These are phyloP conservation scores for Colletotrichum gigasporum DNA, from an alignment of 2,329 filamentous ascomycete species.

Conservation along the genomic window DNA sequence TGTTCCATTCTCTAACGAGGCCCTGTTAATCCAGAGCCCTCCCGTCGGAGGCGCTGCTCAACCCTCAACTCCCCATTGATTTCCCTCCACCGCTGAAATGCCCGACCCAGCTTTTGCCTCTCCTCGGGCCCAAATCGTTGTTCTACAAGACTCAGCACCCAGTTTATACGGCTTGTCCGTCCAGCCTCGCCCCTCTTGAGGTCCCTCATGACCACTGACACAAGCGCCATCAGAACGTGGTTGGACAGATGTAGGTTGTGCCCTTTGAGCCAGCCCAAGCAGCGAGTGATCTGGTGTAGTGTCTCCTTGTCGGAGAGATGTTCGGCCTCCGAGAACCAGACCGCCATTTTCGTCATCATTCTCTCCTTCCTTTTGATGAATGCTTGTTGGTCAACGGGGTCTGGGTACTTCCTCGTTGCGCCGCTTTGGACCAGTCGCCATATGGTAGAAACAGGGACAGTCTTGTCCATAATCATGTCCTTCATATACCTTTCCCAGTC, in stretches of 20 bases:
- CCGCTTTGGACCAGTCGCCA: conserved; percentile 41
- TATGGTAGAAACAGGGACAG: conserved; percentile 34
- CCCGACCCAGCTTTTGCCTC: conserved; percentile 17
- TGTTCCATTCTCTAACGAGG: conserved; percentile 10
- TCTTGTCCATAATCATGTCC: conserved; percentile 43
- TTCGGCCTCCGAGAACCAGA: conserved; percentile 40
- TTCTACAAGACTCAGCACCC: conserved; percentile 40
- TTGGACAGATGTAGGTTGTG: conserved; percentile 34
- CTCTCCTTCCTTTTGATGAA: conserved; percentile 34
- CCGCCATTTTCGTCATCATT: conserved; percentile 42
- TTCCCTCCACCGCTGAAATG: conserved; percentile 36
- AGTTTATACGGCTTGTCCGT: conserved; percentile 41
- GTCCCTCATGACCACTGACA: conserved; percentile 42
- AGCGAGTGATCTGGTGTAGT: conserved; percentile 5
- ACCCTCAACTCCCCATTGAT: background rate
- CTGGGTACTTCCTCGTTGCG: background rate
- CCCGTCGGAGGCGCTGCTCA: background rate
- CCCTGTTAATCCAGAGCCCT: background rate
- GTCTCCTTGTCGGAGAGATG: conserved; percentile 32
- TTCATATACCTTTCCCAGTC: conserved; percentile 44
- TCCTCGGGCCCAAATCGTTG: conserved; percentile 31
- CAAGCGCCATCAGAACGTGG: conserved; percentile 38
- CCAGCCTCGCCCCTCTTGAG: conserved; percentile 45
- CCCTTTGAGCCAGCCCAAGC: conserved; percentile 21
- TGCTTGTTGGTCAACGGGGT: too few relatives aligned